Evolutionary conservation across 2,329 filamentous ascomycete genomes (phyloP).

Genomic region (Verticillium isaacii): DNA sequence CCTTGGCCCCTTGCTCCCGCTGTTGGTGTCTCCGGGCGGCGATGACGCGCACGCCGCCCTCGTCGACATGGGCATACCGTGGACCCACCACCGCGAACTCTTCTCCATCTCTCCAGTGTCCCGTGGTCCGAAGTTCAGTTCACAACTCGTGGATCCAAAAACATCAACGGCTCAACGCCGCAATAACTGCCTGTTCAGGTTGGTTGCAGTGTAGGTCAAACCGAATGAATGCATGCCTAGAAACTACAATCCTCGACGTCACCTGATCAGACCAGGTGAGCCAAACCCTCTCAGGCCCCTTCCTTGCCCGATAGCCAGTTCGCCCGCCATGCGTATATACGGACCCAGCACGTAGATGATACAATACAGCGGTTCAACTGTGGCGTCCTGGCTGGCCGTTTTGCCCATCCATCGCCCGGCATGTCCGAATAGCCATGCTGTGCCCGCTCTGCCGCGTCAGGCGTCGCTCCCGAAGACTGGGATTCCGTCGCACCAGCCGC

Average conservation of each 20-base stretch:
- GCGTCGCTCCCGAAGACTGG: conserved; percentile 10
- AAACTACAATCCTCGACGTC: not conserved
- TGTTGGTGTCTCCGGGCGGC: too few relatives aligned
- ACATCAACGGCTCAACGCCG: not conserved
- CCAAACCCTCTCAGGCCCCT: not conserved
- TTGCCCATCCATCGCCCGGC: not conserved
- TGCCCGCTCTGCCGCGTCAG: not conserved
- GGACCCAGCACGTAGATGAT: not conserved
- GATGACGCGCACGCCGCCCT: too few relatives aligned
- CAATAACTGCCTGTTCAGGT: not conserved
- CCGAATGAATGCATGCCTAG: not conserved
- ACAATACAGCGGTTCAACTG: not conserved
- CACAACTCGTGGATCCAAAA: too few relatives aligned
- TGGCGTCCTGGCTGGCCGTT: not conserved
- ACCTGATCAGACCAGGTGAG: not conserved
- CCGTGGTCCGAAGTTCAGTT: too few relatives aligned
- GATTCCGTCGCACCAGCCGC: conserved; percentile 9
- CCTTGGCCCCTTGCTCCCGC: too few relatives aligned
- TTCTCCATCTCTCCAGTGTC: too few relatives aligned
- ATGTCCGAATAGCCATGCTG: not conserved
- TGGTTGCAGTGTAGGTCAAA: not conserved
- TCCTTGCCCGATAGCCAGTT: not conserved
- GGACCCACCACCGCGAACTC: too few relatives aligned
- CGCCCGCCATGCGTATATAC: not conserved
- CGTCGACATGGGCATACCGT: too few relatives aligned